Evolutionary conservation across 2,329 filamentous ascomycete species (phyloP).

Genomic region (Epichloe sylvatica): DNA sequence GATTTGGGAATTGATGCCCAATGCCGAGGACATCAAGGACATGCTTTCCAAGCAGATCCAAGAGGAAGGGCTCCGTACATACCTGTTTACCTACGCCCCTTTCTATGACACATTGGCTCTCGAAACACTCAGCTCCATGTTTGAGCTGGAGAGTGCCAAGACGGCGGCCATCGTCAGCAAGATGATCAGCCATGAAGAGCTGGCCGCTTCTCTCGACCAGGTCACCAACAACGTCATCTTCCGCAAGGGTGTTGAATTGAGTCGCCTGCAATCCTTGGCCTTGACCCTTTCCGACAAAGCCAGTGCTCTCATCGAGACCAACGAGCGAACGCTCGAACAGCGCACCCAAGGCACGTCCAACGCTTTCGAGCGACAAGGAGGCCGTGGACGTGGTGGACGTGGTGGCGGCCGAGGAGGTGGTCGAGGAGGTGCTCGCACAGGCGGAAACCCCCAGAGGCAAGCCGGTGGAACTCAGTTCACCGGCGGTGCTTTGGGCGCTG

Average conservation of each 20-base stretch:
- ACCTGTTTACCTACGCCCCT: conserved; percentile 97
- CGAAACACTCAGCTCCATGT: conserved; percentile 78
- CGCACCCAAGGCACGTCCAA: conserved; percentile 91
- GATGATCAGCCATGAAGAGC: conserved; percentile 99
- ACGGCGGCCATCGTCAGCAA: conserved; percentile 92
- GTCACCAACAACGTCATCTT: conserved; percentile 96
- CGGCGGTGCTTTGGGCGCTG: conserved; percentile 61
- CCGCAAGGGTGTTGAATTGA: conserved; percentile 97
- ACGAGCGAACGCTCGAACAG: conserved; percentile 94
- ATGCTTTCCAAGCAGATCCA: conserved; percentile 98
- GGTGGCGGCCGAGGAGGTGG: conserved; percentile 49
- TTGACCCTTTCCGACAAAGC: conserved; percentile 94
- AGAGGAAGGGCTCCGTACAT: conserved; percentile 93
- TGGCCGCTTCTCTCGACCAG: conserved; percentile 90
- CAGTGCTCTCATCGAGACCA: conserved; percentile 86
- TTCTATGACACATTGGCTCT: conserved; percentile 96
- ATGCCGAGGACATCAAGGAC: conserved; percentile 81
- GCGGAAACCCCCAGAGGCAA: conserved; percentile 49
- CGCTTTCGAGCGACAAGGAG: conserved; percentile 86
- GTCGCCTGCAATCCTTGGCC: conserved; percentile 85
- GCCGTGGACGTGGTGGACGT: conserved; percentile 54
- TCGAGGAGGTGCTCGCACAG: conserved; percentile 43
- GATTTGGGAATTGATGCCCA: conserved; percentile 97
- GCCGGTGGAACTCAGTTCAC: conserved; percentile 68
- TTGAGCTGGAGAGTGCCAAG: conserved; percentile 83